A percentile compares a stretch with the other conserved stretches of the same genome.
Conservation (phyloP, 2,329 filamentous ascomycete genomes). For the Aspergillus pseudoviridinutans region DNA sequence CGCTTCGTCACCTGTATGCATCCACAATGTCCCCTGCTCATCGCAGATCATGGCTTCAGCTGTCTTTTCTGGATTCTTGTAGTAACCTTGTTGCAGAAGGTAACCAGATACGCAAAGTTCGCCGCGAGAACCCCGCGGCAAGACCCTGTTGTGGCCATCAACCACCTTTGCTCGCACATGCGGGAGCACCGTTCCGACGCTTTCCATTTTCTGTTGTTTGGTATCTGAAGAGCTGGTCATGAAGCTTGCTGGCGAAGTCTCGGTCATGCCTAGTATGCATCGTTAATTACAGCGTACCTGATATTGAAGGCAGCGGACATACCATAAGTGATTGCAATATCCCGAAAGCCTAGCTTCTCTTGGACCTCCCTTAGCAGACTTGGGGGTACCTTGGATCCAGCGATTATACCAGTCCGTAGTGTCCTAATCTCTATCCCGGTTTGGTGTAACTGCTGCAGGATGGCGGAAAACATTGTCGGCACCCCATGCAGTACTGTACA, state of each 20-base stretch:
- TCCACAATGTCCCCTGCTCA: constrained; percentile 52
- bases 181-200: constrained; percentile 48
- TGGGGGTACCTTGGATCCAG: neutral
- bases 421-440: too few relatives aligned
- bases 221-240: too few relatives aligned
- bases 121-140: constrained; percentile 63
- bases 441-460: constrained; percentile 25
- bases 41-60: constrained; percentile 63
- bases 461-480: constrained; percentile 70
- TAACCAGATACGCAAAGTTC: constrained; percentile 71
- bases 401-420: constrained; percentile 3
- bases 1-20: constrained; percentile 55
- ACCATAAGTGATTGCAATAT: too few relatives aligned
- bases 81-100: constrained; percentile 54
- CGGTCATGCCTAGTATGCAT: too few relatives aligned
- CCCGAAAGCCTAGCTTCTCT: too few relatives aligned
- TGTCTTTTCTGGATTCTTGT: constrained; percentile 38
- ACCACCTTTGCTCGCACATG: constrained; percentile 75
- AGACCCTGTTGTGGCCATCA: constrained; percentile 55
- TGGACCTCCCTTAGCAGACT: too few relatives aligned
- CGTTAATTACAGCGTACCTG: too few relatives aligned
- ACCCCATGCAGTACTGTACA: constrained; percentile 71
- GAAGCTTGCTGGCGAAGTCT: too few relatives aligned
- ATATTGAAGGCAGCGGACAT: too few relatives aligned
- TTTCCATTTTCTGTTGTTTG: too few relatives aligned